phyloP scores from a whole-genome alignment of 805 yeast species.

The Torulaspora microellipsoides region DNA sequence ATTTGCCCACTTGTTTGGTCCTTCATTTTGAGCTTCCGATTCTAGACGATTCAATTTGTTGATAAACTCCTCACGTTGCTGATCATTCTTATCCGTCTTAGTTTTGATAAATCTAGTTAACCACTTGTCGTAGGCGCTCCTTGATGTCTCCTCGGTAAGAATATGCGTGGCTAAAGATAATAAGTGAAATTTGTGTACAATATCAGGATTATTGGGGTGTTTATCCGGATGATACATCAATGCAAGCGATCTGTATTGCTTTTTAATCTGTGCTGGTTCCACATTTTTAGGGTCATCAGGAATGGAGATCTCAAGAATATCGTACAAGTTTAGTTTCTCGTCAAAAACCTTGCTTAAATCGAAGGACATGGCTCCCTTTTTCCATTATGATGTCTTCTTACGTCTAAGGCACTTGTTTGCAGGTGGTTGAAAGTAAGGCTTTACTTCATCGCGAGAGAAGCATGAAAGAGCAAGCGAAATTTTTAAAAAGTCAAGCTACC shows the following conservation, averaged over 20 bases:
- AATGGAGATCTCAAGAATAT: slow-evolving; percentile 41
- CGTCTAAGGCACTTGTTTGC: too few relatives aligned
- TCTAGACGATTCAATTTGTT: slow-evolving; percentile 5
- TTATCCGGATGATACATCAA: slow-evolving; percentile 30
- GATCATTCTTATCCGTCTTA: not conserved
- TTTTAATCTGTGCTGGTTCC: slow-evolving; percentile 24
- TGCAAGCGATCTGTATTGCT: slow-evolving; percentile 22
- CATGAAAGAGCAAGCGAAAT: too few relatives aligned
- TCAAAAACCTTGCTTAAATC: slow-evolving; percentile 9
- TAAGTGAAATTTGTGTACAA: slow-evolving; percentile 23
- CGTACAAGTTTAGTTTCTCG: slow-evolving; percentile 34
- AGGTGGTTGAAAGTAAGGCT: too few relatives aligned
- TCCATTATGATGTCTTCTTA: too few relatives aligned
- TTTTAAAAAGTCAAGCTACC: too few relatives aligned
- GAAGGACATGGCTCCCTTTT: slow-evolving; percentile 4
- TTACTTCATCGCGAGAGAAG: too few relatives aligned
- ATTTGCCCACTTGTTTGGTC: not conserved
- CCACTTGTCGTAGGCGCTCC: slow-evolving; percentile 27
- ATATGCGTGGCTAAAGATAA: slow-evolving; percentile 28
- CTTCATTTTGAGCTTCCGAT: not conserved
- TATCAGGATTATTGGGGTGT: slow-evolving; percentile 12
- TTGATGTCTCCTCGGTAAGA: slow-evolving; percentile 18
- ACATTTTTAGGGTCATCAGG: slow-evolving; percentile 44
- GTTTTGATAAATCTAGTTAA: not conserved
- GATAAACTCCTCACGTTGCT: slow-evolving; percentile 7